Conservation (phyloP, 768 basidiomycete species). For the Amyloporia xantha region DNA sequence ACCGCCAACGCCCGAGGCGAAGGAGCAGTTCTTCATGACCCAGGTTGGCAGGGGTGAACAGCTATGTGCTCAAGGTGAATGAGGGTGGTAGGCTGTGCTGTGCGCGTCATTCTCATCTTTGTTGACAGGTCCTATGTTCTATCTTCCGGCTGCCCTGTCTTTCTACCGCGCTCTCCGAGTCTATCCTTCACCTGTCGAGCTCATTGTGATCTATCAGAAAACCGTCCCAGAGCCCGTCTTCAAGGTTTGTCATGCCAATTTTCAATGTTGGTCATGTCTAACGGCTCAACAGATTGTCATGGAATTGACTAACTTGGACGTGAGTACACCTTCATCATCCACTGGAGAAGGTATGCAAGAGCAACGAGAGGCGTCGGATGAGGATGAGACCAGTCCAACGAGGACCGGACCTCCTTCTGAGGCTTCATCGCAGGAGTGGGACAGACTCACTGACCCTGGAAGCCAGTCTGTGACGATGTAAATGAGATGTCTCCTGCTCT, state of each 20-base stretch:
- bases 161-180: slow-evolving; percentile 94
- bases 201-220: slow-evolving; percentile 92
- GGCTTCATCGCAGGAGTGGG: slow-evolving; percentile 88
- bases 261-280: neutral
- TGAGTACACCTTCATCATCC: slow-evolving; percentile 57
- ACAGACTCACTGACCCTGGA: slow-evolving; percentile 75
- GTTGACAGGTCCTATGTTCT: slow-evolving; percentile 31
- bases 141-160: slow-evolving; percentile 75
- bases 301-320: slow-evolving; percentile 83
- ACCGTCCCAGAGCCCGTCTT: slow-evolving; percentile 79
- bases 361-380: slow-evolving; percentile 32
- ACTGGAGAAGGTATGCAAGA: slow-evolving; percentile 19
- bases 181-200: slow-evolving; percentile 91
- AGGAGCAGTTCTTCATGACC: slow-evolving; percentile 87
- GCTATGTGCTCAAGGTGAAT: slow-evolving; percentile 65
- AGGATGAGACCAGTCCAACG: slow-evolving; percentile 55
- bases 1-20: slow-evolving; percentile 64
- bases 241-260: slow-evolving; percentile 44
- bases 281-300: slow-evolving; percentile 48
- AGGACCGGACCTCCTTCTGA: slow-evolving; percentile 73
- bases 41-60: slow-evolving; percentile 87
- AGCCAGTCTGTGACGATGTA: slow-evolving; percentile 31
- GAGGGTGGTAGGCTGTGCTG: neutral
- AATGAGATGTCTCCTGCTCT: slow-evolving; percentile 5
- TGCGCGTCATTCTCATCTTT: neutral